A percentile compares a stretch with the other conserved stretches of the same genome.
phyloP scores from a whole-genome alignment of 2,329 filamentous ascomycete species.

The Verticillium klebahnii region DNA sequence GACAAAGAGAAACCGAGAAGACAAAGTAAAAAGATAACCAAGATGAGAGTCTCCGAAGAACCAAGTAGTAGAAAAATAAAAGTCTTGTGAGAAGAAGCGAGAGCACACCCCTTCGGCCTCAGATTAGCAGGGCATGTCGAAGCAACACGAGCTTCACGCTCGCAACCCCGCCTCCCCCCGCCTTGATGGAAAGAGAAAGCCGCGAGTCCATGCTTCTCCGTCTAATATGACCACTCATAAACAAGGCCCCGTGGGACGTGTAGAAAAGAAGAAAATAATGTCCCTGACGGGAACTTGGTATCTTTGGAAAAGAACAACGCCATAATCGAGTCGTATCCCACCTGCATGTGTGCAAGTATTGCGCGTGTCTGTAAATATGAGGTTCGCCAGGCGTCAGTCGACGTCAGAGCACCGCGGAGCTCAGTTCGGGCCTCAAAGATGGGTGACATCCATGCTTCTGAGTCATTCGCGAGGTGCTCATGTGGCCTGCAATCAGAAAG shows the following conservation, averaged over 20 bases:
- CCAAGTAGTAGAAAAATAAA: background rate
- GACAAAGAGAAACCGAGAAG: background rate
- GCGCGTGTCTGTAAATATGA: slow-evolving; percentile 3
- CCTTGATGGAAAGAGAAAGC: background rate
- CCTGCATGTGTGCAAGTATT: slow-evolving; percentile 8
- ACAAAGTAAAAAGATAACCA: background rate
- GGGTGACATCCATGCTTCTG: background rate
- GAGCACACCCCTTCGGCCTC: background rate
- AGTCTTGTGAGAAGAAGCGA: background rate
- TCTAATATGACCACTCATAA: background rate
- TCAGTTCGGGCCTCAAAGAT: slow-evolving; percentile 1
- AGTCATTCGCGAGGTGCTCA: background rate
- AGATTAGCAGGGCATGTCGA: background rate
- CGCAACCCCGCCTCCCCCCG: background rate
- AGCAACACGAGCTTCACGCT: too few relatives aligned
- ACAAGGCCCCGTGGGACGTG: slow-evolving; percentile 1
- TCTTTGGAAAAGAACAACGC: slow-evolving; percentile 13
- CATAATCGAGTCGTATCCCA: slow-evolving; percentile 10
- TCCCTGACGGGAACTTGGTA: slow-evolving; percentile 13
- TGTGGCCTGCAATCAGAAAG: slow-evolving; percentile 30
- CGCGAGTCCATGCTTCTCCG: background rate
- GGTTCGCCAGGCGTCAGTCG: slow-evolving; percentile 6
- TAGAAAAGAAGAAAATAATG: slow-evolving; percentile 12
- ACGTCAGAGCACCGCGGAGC: slow-evolving; percentile 1
- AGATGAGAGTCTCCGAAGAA: background rate